Base-by-base conservation (phyloP, 176 grass and related monocot genomes). In the Panicum miliaceum region DNA sequence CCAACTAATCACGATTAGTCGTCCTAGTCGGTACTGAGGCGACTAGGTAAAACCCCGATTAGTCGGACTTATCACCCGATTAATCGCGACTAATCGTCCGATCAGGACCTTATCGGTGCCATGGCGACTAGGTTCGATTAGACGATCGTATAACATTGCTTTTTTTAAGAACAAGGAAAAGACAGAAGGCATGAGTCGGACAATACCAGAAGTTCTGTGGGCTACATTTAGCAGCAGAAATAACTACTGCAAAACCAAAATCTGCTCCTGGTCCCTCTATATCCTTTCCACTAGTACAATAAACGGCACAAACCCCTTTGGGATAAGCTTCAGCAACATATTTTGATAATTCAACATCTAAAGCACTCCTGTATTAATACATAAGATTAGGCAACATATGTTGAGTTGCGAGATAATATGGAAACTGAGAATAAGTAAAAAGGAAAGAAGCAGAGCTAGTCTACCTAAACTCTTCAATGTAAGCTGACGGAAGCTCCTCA, bases 381-480 rank as follows among this genome's bases (percentile, higher is more conserved):
- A 68, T 41, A 86, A 68, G 48, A 41, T 83, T 81, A 68, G 13
- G 82, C 3, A 67, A 83, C 52, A 76, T 23, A 56, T 20, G 74
- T 64, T 29, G 29, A 60, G 12, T 78, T 69, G 1, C 20, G 22
- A 79, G 52, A 19, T 18, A 85, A 53, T 68, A 84, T 54, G 67
- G 41, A 82, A 76, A 77, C n/a, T 19, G 40, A 62, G 51, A 79
- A 68, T 68, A 60, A 48, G 43, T 36, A 60, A 71, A 86, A 86
- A 51, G 52, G 80, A 77, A 53, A 45, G 13, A 34, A 69, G 7
- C 43, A 87, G 9, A 90, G 46, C 20, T 43, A 71, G 64, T 73
- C 77, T 89, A 95, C 96, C 96, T 92, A 67, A 92, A 98, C 37
- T 98, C 96, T 72, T 98, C 96, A 56, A 98, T 89, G 89, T 98